Percentiles rank a stretch among this genome's conserved stretches.
Conservation (phyloP, 805 yeast genomes). For the Limtongia smithiae region DNA sequence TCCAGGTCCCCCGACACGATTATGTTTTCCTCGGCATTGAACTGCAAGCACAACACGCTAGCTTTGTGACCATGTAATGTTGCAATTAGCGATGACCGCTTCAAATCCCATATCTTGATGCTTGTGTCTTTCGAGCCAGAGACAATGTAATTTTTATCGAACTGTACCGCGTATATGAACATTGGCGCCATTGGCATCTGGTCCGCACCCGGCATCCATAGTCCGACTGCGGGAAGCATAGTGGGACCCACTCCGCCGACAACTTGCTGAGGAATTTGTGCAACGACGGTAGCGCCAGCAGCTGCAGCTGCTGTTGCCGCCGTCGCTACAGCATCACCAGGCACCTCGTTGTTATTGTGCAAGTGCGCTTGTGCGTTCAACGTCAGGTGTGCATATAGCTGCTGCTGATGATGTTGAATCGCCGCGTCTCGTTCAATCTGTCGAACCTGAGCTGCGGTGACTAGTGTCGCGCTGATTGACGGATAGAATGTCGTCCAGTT, state of each 20-base stretch:
- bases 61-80: constrained; percentile 91
- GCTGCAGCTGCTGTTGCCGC: too few species aligned
- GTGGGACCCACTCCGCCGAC: background rate
- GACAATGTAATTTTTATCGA: constrained; percentile 70
- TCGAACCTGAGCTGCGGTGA: background rate
- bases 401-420: too few species aligned
- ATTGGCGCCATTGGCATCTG: background rate
- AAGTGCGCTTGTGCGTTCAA: too few species aligned
- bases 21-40: constrained; percentile 54
- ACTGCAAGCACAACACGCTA: constrained; percentile 80
- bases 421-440: background rate
- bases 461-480: background rate
- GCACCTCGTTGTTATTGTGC: too few species aligned
- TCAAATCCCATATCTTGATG: constrained; percentile 87
- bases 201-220: too few species aligned
- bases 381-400: too few species aligned
- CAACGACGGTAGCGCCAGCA: too few species aligned
- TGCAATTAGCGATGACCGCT: constrained; percentile 73
- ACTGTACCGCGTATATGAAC: constrained; percentile 49
- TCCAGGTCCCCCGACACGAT: constrained; percentile 94
- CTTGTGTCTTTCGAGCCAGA: constrained; percentile 91
- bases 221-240: too few species aligned
- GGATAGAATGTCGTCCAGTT: constrained; percentile 4
- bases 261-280: too few species aligned
- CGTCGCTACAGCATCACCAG: too few species aligned